These are phyloP conservation scores for Globisporangium mamillatum DNA, from an alignment of 352 stramenopile genomes.

Conservation along the genomic window DNA sequence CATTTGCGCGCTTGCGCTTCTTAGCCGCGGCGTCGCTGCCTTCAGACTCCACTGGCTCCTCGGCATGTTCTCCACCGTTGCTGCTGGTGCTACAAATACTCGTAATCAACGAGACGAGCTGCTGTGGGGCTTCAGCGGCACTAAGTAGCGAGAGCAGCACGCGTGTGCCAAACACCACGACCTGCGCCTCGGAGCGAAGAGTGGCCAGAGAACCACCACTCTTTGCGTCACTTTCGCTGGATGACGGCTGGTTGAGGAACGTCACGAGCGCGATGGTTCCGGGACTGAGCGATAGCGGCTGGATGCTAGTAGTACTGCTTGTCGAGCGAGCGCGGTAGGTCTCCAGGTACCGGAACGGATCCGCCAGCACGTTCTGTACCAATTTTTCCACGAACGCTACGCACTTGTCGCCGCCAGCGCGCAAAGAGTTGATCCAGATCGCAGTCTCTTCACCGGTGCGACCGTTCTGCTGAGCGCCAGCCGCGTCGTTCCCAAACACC, in stretches of 20 bases:
- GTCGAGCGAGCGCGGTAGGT: slow-evolving; percentile 21
- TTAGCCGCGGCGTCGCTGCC: slow-evolving; percentile 5
- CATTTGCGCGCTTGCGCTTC: slow-evolving; percentile 19
- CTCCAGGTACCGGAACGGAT: slow-evolving; percentile 49
- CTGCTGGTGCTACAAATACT: slow-evolving; percentile 8
- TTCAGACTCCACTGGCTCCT: neutral
- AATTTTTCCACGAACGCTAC: slow-evolving; percentile 48
- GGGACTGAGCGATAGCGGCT: slow-evolving; percentile 32
- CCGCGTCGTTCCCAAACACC: slow-evolving; percentile 45
- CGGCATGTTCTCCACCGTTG: neutral
- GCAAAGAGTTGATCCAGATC: slow-evolving; percentile 67
- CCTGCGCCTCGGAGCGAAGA: slow-evolving; percentile 25
- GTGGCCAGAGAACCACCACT: slow-evolving; percentile 5
- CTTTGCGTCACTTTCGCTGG: neutral
- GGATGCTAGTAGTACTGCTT: neutral
- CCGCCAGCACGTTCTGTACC: slow-evolving; percentile 35
- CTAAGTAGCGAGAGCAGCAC: slow-evolving; percentile 40
- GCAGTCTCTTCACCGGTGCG: slow-evolving; percentile 48
- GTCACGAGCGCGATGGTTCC: slow-evolving; percentile 46
- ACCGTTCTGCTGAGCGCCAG: slow-evolving; percentile 11
- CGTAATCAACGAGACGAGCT: slow-evolving; percentile 41
- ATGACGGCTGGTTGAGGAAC: slow-evolving; percentile 33
- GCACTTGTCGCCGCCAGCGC: slow-evolving; percentile 30
- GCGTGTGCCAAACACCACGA: slow-evolving; percentile 39
- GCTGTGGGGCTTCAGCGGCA: slow-evolving; percentile 27